These are phyloP conservation scores for Pleurotus pulmonarius DNA, from an alignment of 768 basidiomycete genomes.

Conservation along the genomic window DNA sequence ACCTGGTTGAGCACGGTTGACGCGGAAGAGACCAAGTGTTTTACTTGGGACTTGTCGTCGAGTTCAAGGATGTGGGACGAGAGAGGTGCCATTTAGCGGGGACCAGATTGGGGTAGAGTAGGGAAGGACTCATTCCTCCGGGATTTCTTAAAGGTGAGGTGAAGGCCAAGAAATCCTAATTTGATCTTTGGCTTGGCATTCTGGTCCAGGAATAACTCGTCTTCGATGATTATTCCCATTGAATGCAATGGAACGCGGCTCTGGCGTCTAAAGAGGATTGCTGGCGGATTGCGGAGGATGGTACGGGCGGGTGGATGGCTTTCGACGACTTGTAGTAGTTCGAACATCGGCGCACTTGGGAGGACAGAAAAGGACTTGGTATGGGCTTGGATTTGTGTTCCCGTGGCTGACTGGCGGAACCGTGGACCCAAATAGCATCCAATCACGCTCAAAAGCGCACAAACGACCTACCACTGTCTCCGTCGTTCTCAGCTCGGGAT, in stretches of 20 bases:
- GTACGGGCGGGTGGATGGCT: too few species aligned
- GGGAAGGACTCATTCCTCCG: neutral
- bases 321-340: too few species aligned
- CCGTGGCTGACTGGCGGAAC: constrained; percentile 15
- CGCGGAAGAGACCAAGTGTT: constrained; percentile 34
- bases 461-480: neutral
- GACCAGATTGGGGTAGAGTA: neutral
- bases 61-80: constrained; percentile 14
- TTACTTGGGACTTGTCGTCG: constrained; percentile 21
- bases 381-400: constrained; percentile 4
- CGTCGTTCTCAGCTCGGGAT: neutral
- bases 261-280: neutral
- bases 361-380: neutral
- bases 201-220: constrained; percentile 5
- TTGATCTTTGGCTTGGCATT: constrained; percentile 6
- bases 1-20: constrained; percentile 42
- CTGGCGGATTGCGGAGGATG: neutral
- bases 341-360: neutral
- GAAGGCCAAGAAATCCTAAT: constrained; percentile 9
- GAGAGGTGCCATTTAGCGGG: neutral
- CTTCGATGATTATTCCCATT: constrained; percentile 5
- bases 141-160: constrained; percentile 9
- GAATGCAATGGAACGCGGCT: neutral
- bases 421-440: constrained; percentile 29
- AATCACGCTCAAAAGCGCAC: constrained; percentile 20